These are phyloP conservation scores for Lithocarpus polystachyus DNA, from an alignment of 306 rosid genomes.

Conservation along the genomic window DNA sequence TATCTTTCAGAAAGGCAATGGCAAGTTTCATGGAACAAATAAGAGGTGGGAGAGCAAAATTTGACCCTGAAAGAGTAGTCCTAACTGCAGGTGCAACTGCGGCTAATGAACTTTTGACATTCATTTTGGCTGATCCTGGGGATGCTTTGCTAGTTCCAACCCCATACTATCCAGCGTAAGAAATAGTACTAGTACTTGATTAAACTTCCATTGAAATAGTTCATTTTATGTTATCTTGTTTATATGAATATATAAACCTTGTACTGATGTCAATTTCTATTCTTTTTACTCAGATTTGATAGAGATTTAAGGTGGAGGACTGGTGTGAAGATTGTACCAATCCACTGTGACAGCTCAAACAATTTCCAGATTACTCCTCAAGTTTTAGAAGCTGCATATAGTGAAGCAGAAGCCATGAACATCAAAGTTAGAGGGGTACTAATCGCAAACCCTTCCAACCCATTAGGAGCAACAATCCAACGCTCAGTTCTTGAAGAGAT, in stretches of 20 bases:
- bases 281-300: slow-evolving; percentile 58
- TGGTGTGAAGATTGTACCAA: slow-evolving; percentile 78
- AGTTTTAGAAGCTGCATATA: slow-evolving; percentile 69
- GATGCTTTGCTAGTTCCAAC: slow-evolving; percentile 90
- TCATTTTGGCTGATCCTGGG: slow-evolving; percentile 84
- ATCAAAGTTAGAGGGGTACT: slow-evolving; percentile 61
- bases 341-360: slow-evolving; percentile 78
- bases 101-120: slow-evolving; percentile 84
- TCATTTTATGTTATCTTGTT: background rate
- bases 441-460: slow-evolving; percentile 92
- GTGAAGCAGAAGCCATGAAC: slow-evolving; percentile 46
- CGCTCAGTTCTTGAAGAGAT: slow-evolving; percentile 51
- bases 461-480: slow-evolving; percentile 69
- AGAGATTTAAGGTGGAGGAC: slow-evolving; percentile 98
- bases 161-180: slow-evolving; percentile 95
- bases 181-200: background rate
- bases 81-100: slow-evolving; percentile 98
- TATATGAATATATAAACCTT: background rate
- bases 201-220: background rate
- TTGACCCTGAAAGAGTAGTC: slow-evolving; percentile 66
- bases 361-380: slow-evolving; percentile 67
- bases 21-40: slow-evolving; percentile 84
- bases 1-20: slow-evolving; percentile 79
- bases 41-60: slow-evolving; percentile 69
- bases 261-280: background rate